Base-by-base conservation (phyloP, 2,329 filamentous ascomycete species). In the Aspergillus terreus region DNA sequence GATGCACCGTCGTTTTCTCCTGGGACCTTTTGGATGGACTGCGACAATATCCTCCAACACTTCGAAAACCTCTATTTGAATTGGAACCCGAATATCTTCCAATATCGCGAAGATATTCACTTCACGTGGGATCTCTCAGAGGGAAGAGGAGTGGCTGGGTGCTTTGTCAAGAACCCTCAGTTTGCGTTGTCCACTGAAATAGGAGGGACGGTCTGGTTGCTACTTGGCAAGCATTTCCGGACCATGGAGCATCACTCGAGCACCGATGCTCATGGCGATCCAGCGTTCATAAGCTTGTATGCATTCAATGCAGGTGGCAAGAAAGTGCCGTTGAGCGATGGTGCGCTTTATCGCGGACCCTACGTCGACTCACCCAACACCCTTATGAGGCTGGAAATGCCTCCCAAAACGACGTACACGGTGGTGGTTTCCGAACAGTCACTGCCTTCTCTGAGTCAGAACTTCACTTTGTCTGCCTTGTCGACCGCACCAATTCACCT, bases 31-130 rank as follows among this genome's bases (percentile, higher is more conserved):
- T 97, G 94, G 92, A 95, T 97, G 73, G 84, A 86, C 21, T 83
- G 94, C 25, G 88, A 95, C 60, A 88, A 91, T 58, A 84, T 96
- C 4, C 82, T 90, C 33, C 91, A 96, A 63, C 86, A 96, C 65
- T 99, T 96, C 57, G 91, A 97, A 67, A 95, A 92, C 15, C 83
- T 99, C 59, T 99, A 97, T 69, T 78, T 99, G 49, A 99, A 97
- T 71, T 99, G 94, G 94, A 96, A 96, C 58, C 92, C 94, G 0
- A 80, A 82, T 0, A 76, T 96, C 0, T 99, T 99, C 71, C 76
- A 77, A 1, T 76, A 88, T 65, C 85, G 92, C 7, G 86, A 96
- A 68, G 92, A 99, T 62, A 84, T 92, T 50, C 94, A 99, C 71
- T 95, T 97, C 64, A 79, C 80, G 2, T 99, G 94, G 94, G 79